Evolutionary conservation across 1,284 basidiomycete species (phyloP).

Genomic region (Apiotrichum siamense): DNA sequence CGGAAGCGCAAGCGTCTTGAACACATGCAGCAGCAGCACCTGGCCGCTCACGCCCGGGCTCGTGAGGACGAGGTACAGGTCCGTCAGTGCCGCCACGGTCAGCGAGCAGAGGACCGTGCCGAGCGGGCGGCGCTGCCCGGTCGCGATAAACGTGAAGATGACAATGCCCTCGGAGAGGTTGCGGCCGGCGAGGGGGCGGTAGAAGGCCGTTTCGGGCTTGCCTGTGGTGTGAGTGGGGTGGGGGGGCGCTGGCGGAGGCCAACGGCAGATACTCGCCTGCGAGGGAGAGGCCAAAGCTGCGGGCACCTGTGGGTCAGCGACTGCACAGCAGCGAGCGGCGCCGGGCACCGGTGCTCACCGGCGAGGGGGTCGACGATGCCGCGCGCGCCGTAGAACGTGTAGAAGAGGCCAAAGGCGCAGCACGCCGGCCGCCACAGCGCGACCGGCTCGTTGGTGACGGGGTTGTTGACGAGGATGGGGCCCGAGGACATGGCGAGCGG

Average conservation of each 20-base stretch:
- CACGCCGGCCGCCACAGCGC: not conserved
- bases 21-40: not conserved
- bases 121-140: slow-evolving; percentile 1
- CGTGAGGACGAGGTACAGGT: not conserved
- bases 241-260: no score
- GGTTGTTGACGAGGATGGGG: not conserved
- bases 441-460: not conserved
- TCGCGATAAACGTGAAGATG: not conserved
- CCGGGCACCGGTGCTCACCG: no score
- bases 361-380: not conserved
- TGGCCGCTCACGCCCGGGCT: not conserved
- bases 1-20: not conserved
- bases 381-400: not conserved
- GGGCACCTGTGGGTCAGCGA: not conserved
- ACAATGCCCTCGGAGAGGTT: not conserved
- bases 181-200: not conserved
- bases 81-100: not conserved
- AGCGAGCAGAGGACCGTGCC: not conserved
- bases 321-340: not conserved
- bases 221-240: not conserved
- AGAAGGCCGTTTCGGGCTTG: not conserved
- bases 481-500: not conserved
- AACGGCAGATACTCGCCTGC: no score
- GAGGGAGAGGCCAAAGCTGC: not conserved
- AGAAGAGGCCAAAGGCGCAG: not conserved